Evolutionary conservation across 2,329 filamentous ascomycete species (phyloP), one percentile per base, ranked within the genome.

Genomic region (Paracoccidioides brasiliensis): DNA sequence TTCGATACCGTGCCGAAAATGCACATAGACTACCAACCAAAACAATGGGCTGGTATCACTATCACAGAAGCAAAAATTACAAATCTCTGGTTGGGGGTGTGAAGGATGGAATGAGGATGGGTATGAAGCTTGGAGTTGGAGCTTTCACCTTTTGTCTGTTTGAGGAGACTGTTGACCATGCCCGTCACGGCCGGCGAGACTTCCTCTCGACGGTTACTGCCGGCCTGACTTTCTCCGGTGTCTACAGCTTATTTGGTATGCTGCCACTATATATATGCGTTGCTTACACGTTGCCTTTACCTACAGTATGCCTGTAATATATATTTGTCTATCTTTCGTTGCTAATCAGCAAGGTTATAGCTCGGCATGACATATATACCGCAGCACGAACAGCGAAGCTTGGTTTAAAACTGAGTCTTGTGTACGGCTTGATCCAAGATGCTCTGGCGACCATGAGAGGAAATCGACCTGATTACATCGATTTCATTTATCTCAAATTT

Each of bases 21-120:
- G 90, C 93, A 0, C 93, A 98, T 76, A 87, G 91, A 61, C 82
- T 96, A 59, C 93, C 93, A 22, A 83, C 81, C 3, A 84, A 84
- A 0, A 84, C 88, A 32, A 82, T 84, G 2, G 91, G 90, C 15
- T 98, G 93, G 93, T 98, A 91, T 68, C 80, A 97, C n/a, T 98
- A 98, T 71, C 91, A 97, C 76, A 96, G 96, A 73, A 88, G 83
- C 68, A 97, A 97, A 72, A 97, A 95, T 72, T 97, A 98, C 74
- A 83, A 89, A 64, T 80, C 86, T 53, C 84, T 88, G 64, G 79
- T 86, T 28, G 87, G 86, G 5, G 91, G 86, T 0, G 74, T 94
- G 15, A 81, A 81, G 53, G 89, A 95, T 65, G 93, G 89, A 0
- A 63, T 88, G 52, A 83, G 80, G 61, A 88, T 93, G 78, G 90